phyloP scores from a whole-genome alignment of 805 yeast species.

The Saturnispora serradocipensis region DNA sequence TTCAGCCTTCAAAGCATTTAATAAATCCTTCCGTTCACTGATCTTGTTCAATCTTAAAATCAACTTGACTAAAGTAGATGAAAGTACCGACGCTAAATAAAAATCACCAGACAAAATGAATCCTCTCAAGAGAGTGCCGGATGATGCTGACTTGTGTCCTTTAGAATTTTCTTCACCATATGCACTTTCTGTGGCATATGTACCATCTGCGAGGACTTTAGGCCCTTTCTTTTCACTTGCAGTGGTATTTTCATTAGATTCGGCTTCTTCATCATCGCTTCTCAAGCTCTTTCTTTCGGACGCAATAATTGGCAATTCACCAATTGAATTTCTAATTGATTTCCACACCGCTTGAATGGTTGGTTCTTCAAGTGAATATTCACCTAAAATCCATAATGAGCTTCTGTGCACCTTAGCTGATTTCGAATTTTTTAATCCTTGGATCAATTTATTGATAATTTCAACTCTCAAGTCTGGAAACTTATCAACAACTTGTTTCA shows the following conservation, averaged over 20 bases:
- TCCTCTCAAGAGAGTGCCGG: slow-evolving; percentile 67
- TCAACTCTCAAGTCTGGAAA: slow-evolving; percentile 69
- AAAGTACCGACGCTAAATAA: slow-evolving; percentile 79
- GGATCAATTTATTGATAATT: slow-evolving; percentile 54
- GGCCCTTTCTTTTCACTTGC: slow-evolving; percentile 47
- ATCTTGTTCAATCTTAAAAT: slow-evolving; percentile 63
- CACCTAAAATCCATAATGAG: slow-evolving; percentile 94
- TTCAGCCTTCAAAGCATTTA: slow-evolving; percentile 88
- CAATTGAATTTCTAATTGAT: slow-evolving; percentile 70
- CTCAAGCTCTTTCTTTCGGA: slow-evolving; percentile 44
- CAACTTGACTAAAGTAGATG: slow-evolving; percentile 82
- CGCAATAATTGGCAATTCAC: slow-evolving; percentile 84
- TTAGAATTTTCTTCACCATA: slow-evolving; percentile 39
- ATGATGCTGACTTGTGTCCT: slow-evolving; percentile 22
- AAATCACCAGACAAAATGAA: slow-evolving; percentile 81
- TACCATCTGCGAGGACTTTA: slow-evolving; percentile 93
- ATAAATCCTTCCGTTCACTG: slow-evolving; percentile 38
- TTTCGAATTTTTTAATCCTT: slow-evolving; percentile 55
- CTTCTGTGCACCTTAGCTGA: slow-evolving; percentile 91
- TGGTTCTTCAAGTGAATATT: slow-evolving; percentile 62
- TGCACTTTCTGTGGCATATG: slow-evolving; percentile 93
- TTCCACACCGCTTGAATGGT: slow-evolving; percentile 83
- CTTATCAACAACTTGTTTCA: slow-evolving; percentile 89
- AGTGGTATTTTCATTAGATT: slow-evolving; percentile 9
- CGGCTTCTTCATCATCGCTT: slow-evolving; percentile 14